A percentile compares a stretch with the other conserved stretches of the same genome.
Conservation (phyloP, 2,329 filamentous ascomycete species). For the Rasamsonia emersonii region DNA sequence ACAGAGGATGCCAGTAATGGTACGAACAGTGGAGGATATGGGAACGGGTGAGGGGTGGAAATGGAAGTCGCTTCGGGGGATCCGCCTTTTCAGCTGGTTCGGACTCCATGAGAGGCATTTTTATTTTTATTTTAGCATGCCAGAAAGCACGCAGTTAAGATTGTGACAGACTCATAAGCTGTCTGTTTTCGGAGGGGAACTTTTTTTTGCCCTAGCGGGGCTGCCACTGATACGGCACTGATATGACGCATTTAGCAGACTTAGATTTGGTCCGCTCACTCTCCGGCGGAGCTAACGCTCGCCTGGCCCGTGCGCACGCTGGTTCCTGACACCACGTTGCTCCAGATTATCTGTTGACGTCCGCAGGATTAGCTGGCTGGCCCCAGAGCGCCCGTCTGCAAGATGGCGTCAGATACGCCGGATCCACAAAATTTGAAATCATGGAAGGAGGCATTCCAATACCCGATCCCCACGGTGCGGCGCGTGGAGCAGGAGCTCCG, state of each 20-base stretch:
- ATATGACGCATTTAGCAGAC: neutral
- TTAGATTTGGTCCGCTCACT: too few relatives aligned
- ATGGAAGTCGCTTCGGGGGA: slow-evolving; percentile 48
- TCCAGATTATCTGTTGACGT: too few relatives aligned
- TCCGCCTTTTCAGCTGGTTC: slow-evolving; percentile 7
- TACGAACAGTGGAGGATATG: slow-evolving; percentile 95
- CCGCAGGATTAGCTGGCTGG: neutral
- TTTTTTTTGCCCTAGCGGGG: slow-evolving; percentile 2
- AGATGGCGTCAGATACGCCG: slow-evolving; percentile 48
- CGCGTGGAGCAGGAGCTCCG: slow-evolving; percentile 58
- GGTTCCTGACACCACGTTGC: neutral
- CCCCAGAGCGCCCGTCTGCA: too few relatives aligned
- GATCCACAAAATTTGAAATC: slow-evolving; percentile 48
- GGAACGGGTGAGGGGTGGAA: slow-evolving; percentile 72
- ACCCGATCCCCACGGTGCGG: slow-evolving; percentile 54
- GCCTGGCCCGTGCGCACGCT: slow-evolving; percentile 7
- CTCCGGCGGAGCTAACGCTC: slow-evolving; percentile 6
- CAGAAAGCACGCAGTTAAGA: too few relatives aligned
- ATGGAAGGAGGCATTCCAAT: slow-evolving; percentile 62
- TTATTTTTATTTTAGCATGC: neutral
- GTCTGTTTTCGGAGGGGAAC: slow-evolving; percentile 1
- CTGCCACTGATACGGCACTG: neutral
- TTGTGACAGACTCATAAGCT: too few relatives aligned
- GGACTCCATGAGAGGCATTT: slow-evolving; percentile 16
- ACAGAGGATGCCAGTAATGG: slow-evolving; percentile 80